Base-by-base conservation (phyloP, 768 basidiomycete species). In the Termitomyces sp. region DNA sequence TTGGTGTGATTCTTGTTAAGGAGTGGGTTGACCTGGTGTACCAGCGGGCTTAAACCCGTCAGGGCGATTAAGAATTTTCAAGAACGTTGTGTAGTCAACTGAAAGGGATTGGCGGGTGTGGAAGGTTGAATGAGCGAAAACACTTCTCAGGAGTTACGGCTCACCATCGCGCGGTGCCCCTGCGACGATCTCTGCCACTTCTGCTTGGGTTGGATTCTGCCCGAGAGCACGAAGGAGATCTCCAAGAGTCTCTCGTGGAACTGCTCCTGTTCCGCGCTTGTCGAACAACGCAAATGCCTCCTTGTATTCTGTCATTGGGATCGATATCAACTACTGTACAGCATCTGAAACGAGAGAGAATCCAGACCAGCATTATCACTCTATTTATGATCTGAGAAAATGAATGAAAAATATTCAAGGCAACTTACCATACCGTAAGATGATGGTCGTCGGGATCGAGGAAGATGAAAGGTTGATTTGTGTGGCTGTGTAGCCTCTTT, bases 181-280 rank as follows among this genome's bases (percentile, higher is more conserved):
- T 5, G 77, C 73, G 28, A 90, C 81, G 61, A 98, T 85, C 19
- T 93, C 89, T 9, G 84, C 82, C 4, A 98, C 94, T 72, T 99
- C 95, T n/a, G 90, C 87, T 70, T 98, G 97, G 0, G 96, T 98
- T n/a, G 97, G 97, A 70, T 99, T 99, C 76, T 98, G 97, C 2
- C 97, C 97, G 3, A 99, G 77, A 0, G 94, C 94, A 43, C 97
- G 84, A 16, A 99, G 75, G 10, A 99, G 82, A 70, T 98, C 96
- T 9, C 97, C 97, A 1, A 99, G 76, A 0, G 86, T 88, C 59
- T 94, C 90, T 3, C 89, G 77, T 0, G 94, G 89, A 30, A 99
- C 91, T 14, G 89, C 81, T 16, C 94, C 94, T 2, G 89, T 91
- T 37, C 97, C 97, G 62, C 86, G 86, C 77, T 98, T 98, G 76